Conservation (phyloP, 768 basidiomycete genomes). For the Boletus sensibilis region DNA sequence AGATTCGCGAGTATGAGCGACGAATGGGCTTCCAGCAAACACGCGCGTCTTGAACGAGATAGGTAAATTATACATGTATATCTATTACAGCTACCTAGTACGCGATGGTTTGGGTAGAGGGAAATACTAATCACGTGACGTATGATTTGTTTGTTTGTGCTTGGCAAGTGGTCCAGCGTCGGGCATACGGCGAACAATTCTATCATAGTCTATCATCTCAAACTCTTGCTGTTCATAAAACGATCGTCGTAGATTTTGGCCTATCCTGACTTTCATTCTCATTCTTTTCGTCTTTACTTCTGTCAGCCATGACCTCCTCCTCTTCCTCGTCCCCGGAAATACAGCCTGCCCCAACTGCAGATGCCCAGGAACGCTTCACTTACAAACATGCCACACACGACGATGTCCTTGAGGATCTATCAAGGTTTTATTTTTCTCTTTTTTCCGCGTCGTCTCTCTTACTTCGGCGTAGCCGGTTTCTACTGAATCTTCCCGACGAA, state of each 20-base stretch:
- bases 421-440: slow-evolving; percentile 55
- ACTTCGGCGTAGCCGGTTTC: slow-evolving; percentile 70
- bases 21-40: slow-evolving; percentile 79
- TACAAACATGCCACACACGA: slow-evolving; percentile 78
- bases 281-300: slow-evolving; percentile 28
- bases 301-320: slow-evolving; percentile 63
- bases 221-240: slow-evolving; percentile 32
- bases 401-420: slow-evolving; percentile 88
- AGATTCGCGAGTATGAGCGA: slow-evolving; percentile 83
- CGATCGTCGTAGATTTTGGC: slow-evolving; percentile 31
- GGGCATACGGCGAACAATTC: slow-evolving; percentile 22
- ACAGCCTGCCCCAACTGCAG: slow-evolving; percentile 43
- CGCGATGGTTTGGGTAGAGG: not conserved
- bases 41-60: slow-evolving; percentile 13
- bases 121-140: slow-evolving; percentile 16
- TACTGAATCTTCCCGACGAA: slow-evolving; percentile 92
- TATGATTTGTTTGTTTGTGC: slow-evolving; percentile 22
- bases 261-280: slow-evolving; percentile 31
- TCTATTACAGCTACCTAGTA: not conserved
- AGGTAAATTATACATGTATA: slow-evolving; percentile 12
- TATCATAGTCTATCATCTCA: slow-evolving; percentile 27
- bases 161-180: slow-evolving; percentile 17
- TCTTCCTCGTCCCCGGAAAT: slow-evolving; percentile 80
- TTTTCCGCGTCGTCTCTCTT: slow-evolving; percentile 10
- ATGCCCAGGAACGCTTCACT: slow-evolving; percentile 41